phyloP scores from a whole-genome alignment of 106 monocot species.

The Dactylorhiza incarnata region DNA sequence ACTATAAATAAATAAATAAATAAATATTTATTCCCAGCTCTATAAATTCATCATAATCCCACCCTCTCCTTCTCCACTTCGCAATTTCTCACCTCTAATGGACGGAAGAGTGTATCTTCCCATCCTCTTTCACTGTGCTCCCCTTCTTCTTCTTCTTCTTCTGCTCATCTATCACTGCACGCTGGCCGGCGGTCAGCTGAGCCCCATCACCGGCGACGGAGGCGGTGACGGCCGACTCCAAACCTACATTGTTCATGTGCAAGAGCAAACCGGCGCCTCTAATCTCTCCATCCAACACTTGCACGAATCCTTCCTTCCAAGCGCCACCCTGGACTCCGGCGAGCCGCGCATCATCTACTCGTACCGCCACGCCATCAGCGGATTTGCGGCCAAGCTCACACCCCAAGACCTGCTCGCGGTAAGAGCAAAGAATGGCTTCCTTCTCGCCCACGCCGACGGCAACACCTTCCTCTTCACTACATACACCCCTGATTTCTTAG shows the following conservation, averaged over 20 bases:
- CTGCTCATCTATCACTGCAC: neutral
- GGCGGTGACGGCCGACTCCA: neutral
- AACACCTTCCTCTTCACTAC: constrained; percentile 20
- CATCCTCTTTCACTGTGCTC: neutral
- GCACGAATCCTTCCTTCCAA: constrained; percentile 13
- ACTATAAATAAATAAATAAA: too few species aligned
- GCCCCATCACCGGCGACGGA: neutral
- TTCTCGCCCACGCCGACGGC: constrained; percentile 4
- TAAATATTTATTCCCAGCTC: too few species aligned
- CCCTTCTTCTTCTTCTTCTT: neutral
- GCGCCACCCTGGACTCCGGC: neutral
- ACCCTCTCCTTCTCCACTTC: neutral
- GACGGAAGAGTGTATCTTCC: neutral
- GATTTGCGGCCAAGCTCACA: constrained; percentile 29
- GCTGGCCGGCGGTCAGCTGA: neutral
- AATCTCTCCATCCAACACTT: neutral
- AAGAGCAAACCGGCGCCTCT: neutral
- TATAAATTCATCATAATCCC: neutral
- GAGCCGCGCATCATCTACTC: constrained; percentile 18
- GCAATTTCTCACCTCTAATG: neutral
- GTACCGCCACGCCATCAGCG: constrained; percentile 13
- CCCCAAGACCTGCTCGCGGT: constrained; percentile 11
- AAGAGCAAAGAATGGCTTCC: constrained; percentile 17
- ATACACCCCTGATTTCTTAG: constrained; percentile 22
- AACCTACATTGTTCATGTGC: constrained; percentile 18